Percentiles rank a stretch among this genome's conserved stretches.
phyloP scores from a whole-genome alignment of 1,284 basidiomycete genomes.

The Vanrija sp. region DNA sequence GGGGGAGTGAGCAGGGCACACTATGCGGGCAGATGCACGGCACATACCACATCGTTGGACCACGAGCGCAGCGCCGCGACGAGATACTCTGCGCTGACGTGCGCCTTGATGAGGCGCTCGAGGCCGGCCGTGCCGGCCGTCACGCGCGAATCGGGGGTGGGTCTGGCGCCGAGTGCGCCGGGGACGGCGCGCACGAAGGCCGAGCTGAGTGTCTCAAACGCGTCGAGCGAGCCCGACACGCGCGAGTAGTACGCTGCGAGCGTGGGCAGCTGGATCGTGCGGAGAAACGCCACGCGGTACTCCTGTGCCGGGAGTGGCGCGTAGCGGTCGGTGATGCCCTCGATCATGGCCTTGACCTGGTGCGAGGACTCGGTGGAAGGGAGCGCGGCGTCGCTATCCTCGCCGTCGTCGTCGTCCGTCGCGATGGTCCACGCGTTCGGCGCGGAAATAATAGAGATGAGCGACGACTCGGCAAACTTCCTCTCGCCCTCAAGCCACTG shows the following conservation, averaged over 20 bases:
- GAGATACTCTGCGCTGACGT: slow-evolving; percentile 71
- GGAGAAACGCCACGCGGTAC: slow-evolving; percentile 78
- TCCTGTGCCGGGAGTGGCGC: slow-evolving; percentile 71
- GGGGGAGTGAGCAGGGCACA: too few relatives aligned
- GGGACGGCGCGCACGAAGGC: slow-evolving; percentile 85
- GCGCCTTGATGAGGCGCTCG: slow-evolving; percentile 74
- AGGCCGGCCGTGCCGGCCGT: slow-evolving; percentile 64
- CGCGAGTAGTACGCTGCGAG: slow-evolving; percentile 72
- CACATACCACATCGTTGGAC: slow-evolving; percentile 66
- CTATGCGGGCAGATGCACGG: too few relatives aligned
- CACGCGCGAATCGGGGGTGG: slow-evolving; percentile 52
- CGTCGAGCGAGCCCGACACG: slow-evolving; percentile 79
- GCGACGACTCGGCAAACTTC: slow-evolving; percentile 60
- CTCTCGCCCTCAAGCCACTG: slow-evolving; percentile 84
- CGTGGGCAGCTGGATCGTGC: slow-evolving; percentile 73
- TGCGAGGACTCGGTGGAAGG: slow-evolving; percentile 68
- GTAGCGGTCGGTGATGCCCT: slow-evolving; percentile 93
- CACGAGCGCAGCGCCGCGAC: slow-evolving; percentile 65
- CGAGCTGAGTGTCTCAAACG: slow-evolving; percentile 85
- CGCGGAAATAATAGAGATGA: slow-evolving; percentile 77
- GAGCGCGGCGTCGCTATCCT: slow-evolving; percentile 35
- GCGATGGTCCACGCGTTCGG: slow-evolving; percentile 84
- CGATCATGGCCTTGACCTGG: slow-evolving; percentile 72
- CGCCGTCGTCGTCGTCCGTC: slow-evolving; percentile 57
- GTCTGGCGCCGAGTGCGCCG: slow-evolving; percentile 59